Evolutionary conservation across 1,139 yeast species (phyloP), one percentile per base, ranked within the genome.

Genomic region (Petasospora fabianii): DNA sequence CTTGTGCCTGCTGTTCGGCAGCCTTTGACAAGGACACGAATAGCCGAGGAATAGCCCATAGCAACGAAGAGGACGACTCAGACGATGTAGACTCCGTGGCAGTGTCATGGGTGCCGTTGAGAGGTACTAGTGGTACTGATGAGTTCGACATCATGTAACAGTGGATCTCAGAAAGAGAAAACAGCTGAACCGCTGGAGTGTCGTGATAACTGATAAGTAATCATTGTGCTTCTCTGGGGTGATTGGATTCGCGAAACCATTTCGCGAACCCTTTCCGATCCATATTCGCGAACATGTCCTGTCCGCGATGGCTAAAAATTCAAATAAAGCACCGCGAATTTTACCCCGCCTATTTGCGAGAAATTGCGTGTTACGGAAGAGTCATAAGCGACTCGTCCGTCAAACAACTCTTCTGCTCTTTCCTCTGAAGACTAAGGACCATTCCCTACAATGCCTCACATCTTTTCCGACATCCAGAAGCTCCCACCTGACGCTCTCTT

Each of bases 401-500:
- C 10, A 10, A 10, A 5, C 6, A 22, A 22, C 26, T 26, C 28
- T 26, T n/a, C 28, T 5, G 16, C 16, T 26, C 16, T 10, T 26
- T 14, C 16, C 26, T 22, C 26, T 22, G n/a, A n/a, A n/a, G n/a
- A n/a, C n/a, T n/a, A n/a, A n/a, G n/a, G n/a, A n/a, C n/a, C n/a
- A n/a, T n/a, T n/a, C n/a, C n/a, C n/a, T n/a, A n/a, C n/a, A n/a
- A n/a, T 51, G 54, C 36, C 49, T 10, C 57, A 54, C 41, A 35
- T 50, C 33, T 54, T 54, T 24, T 32, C 55, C 38, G 66, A 69
- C 48, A 69, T 82, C 48, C 69, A 70, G 39, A 76, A 73, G 54
- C 66, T 82, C 48, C 90, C 90, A 28, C 82, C 86, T 26, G 94
- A 84, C 60, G 85, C 90, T 10, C 70, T 84, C 44, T 92, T 92